Evolutionary conservation across 2,329 filamentous ascomycete species (phyloP), one percentile per base, ranked within the genome.

Genomic region (Sclerotinia glacialis): DNA sequence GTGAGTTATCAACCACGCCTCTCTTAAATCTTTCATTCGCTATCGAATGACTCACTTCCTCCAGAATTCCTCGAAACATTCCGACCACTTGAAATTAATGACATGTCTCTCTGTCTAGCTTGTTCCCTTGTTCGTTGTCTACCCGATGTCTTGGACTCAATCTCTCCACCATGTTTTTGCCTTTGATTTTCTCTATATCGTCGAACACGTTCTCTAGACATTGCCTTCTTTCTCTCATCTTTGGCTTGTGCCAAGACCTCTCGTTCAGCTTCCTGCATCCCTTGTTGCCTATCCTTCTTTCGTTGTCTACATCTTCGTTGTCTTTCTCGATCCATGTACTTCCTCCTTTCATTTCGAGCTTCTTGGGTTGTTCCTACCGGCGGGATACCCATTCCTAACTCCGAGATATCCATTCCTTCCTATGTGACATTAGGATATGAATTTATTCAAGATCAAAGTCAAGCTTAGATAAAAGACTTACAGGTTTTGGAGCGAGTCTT

Each of bases 291-390:
- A 3, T 47, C 37, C 62, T 58, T 64, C 42, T 64, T 64, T 21
- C 52, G 52, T 47, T 64, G 50, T 55, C 62, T 37, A 18, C 53
- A 55, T 42, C 52, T 58, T 28, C 62, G 52, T 47, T 64, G 62
- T 58, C 62, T 44, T 23, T 64, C 50, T 59, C 62, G 14, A 18
- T 64, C 52, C 62, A 64, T 64, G 21, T 56, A 56, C n/a, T 56
- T 64, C 40, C 52, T 64, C 5, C 62, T 31, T 23, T 40, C 62
- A 21, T 46, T 40, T 59, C 42, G 58, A 26, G 62, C 53, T 18
- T 55, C 28, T 5, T 26, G 50, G 12, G 62, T 56, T 5, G 26
- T 64, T 28, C 50, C 52, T 47, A 58, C 54, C 37, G 50, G 62
- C 31, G 50, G 50, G n/a, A 44, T 55, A 12, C 26, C 62, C 7